Conservation (phyloP, 106 monocot genomes). For the Amphibolis antarctica region DNA sequence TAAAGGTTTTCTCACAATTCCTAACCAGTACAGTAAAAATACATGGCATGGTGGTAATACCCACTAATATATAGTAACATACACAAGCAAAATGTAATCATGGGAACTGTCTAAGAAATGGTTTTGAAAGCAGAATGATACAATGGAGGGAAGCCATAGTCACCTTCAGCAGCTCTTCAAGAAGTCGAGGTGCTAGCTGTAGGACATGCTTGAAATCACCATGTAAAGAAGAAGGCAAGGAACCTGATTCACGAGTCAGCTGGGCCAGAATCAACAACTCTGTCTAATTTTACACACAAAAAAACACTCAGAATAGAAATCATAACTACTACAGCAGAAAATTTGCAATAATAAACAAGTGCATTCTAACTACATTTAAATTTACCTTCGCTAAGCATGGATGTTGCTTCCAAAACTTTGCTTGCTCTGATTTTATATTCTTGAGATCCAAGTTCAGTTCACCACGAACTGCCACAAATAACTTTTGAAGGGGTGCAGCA, state of each 20-base stretch:
- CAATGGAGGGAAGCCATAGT: not conserved
- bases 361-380: conserved; percentile 2
- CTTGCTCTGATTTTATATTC: conserved; percentile 77
- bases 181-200: conserved; percentile 86
- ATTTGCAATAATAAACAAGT: not conserved
- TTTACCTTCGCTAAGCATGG: conserved; percentile 81
- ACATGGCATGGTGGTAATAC: no score
- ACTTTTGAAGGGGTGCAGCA: conserved; percentile 62
- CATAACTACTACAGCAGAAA: not conserved
- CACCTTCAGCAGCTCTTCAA: conserved; percentile 83
- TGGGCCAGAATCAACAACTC: conserved; percentile 81
- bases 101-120: not conserved
- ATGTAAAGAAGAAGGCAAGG: conserved; percentile 36
- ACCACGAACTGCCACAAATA: conserved; percentile 68
- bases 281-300: conserved; percentile 31
- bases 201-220: conserved; percentile 75
- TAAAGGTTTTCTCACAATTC: no score
- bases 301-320: conserved; percentile 5
- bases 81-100: not conserved
- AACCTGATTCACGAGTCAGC: conserved; percentile 46
- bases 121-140: not conserved
- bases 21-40: no score
- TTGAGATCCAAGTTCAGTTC: conserved; percentile 73
- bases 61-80: no score
- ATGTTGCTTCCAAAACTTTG: conserved; percentile 96